These are phyloP conservation scores for Trichophyton simii DNA, from an alignment of 2,329 filamentous ascomycete species.

Conservation along the genomic window DNA sequence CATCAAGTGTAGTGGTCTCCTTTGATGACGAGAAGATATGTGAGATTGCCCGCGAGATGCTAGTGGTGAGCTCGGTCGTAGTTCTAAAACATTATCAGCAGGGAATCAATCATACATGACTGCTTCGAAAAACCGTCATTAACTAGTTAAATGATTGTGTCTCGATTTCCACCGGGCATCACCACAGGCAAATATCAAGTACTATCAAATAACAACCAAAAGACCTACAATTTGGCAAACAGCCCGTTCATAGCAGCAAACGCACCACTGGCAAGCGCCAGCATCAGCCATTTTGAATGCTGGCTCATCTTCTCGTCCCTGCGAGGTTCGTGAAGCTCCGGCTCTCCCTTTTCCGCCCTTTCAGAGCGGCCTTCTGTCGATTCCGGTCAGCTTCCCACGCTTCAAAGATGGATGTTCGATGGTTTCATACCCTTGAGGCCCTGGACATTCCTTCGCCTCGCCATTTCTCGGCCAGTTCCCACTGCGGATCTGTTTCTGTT, in stretches of 20 bases:
- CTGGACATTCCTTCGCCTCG: neutral
- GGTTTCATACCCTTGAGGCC: neutral
- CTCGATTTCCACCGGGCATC: neutral
- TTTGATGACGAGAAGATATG: constrained; percentile 32
- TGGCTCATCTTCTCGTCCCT: neutral
- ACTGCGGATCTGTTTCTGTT: neutral
- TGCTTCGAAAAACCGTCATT: no score
- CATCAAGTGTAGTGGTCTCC: constrained; percentile 17
- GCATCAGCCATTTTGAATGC: constrained; percentile 36
- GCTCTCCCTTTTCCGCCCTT: neutral
- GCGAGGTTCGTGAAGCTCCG: neutral
- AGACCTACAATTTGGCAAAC: constrained; percentile 50
- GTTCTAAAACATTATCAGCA: constrained; percentile 32
- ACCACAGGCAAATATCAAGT: neutral
- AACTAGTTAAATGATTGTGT: no score
- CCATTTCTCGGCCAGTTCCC: neutral
- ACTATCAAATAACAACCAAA: neutral
- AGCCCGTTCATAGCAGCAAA: constrained; percentile 54
- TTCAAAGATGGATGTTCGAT: neutral
- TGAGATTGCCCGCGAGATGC: constrained; percentile 37
- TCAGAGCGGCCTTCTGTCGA: neutral
- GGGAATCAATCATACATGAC: no score
- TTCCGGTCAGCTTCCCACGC: neutral
- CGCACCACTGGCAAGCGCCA: constrained; percentile 48
- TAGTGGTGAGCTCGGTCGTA: constrained; percentile 47